Base-by-base conservation (phyloP, 345 rosid genomes). In the Citropsis articulata region DNA sequence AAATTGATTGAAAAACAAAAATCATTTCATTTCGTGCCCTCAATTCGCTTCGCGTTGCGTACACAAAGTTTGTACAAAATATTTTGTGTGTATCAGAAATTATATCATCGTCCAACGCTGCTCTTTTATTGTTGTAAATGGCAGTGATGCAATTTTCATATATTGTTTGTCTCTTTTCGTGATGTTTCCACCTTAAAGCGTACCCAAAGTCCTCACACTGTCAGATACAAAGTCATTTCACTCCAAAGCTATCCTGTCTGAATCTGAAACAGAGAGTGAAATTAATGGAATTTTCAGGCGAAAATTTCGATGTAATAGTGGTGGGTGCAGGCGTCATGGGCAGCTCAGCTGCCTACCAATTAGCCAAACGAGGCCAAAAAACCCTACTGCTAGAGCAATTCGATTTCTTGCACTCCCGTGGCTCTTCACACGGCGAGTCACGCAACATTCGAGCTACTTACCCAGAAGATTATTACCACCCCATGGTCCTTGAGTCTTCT, bases 381-480 rank as follows among this genome's bases (percentile, higher is more conserved):
- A 89, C 90, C 0, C 87, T 95, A 6, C 88, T 95, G 4, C 79
- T 95, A 0, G 98, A 93, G 80, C 98, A 93, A 33, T 93, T 92
- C 79, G 99, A 95, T 69, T 91, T 95, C 84, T 78, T 92, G 66
- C 99, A 93, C 87, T 91, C 84, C 85, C 92, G 93, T 13, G 99
- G 99, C 53, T 93, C 98, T 55, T 95, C 99, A 1, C 99, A 95
- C 74, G 99, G 99, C 10, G 98, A 95, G 88, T 95, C 99, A 27
- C 91, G 99, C 28, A 90, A 94, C 61, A 83, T 95, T 4, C 93
- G 98, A 0, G 88, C 94, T 8, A 90, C 98, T 0, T 95, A 96
- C 79, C 89, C 93, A 0, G 93, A 93, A 71, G 90, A 87, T 55
- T 92, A 88, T 87, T 96, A 96, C 89, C 66, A 71, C 69, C 33